Evolutionary conservation across 1,284 basidiomycete genomes (phyloP), one percentile per base, ranked within the genome.

Genomic region (Porogramme epimiltina): DNA sequence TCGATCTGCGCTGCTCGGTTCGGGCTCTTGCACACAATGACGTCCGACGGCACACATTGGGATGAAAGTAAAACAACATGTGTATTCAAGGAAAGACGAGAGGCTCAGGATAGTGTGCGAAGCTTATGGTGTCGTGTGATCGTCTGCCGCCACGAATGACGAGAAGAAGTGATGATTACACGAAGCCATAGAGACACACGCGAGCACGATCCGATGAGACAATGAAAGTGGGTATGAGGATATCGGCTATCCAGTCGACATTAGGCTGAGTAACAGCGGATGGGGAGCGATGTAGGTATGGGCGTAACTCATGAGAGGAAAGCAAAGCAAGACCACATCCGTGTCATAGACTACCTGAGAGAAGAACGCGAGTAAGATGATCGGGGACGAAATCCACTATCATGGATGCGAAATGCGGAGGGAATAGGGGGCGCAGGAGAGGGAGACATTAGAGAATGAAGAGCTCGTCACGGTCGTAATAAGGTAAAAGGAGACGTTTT

Each of bases 261-360:
- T 68, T 69, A 70, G 62, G 56, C 55, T 63, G 61, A 63, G 60
- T 60, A 63, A 65, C 62, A 64, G 56, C 61, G 62, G 63, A 61
- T 56, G 52, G 55, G 54, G 58, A 51, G n/a, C 61, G 55, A 61
- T 62, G 60, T 60, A 64, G 65, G 59, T 62, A 60, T 64, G 61
- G 55, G 52, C 50, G 58, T 60, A 54, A 61, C 51, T 62, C 61
- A 55, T 74, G 69, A 64, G 58, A 15, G 37, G 66, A 54, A 68
- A 66, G 62, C 62, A 60, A 69, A 65, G 67, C 63, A 75, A 69
- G 74, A 75, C 78, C 76, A 76, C 74, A 82, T 83, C 81, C 82
- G 75, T 77, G 72, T 65, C 74, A 77, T 84, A 86, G 71, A 71
- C 73, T 87, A 87, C 63, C 66, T n/a, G n/a, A 66, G 64, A 68